Conservation (phyloP, 192 early-diverging fungal species). For the Paraglomus brasilianum region DNA sequence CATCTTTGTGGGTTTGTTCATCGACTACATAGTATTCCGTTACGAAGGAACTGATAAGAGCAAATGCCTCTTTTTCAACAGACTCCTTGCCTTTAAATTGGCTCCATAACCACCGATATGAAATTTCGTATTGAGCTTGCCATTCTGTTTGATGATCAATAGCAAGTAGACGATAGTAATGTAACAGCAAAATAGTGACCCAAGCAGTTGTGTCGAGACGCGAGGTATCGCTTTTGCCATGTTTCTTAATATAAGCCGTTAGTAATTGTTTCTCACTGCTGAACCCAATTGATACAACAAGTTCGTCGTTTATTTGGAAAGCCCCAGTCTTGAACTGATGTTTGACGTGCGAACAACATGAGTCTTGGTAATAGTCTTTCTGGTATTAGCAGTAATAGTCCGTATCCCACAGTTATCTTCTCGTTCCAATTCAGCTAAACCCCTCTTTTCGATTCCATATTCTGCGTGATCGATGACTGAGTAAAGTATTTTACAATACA, state of each 20-base stretch:
- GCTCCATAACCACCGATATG: conserved; percentile 26
- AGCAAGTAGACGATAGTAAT: conserved; percentile 18
- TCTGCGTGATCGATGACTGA: no score
- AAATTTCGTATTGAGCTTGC: neutral
- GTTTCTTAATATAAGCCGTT: neutral
- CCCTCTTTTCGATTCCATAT: no score
- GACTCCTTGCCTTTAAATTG: conserved; percentile 22
- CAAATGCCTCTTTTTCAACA: conserved; percentile 19
- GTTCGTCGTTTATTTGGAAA: conserved; percentile 7
- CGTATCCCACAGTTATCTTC: no score
- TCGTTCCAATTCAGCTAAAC: no score
- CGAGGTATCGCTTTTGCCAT: neutral
- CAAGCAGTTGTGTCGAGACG: neutral
- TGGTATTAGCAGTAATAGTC: neutral
- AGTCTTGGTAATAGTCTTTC: neutral
- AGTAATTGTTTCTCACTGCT: neutral
- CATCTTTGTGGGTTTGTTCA: neutral
- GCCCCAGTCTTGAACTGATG: neutral
- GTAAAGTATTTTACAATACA: no score
- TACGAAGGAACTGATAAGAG: conserved; percentile 4
- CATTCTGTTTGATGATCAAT: conserved; percentile 17
- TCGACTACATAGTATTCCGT: conserved; percentile 14
- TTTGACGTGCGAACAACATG: conserved; percentile 11
- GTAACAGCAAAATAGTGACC: conserved; percentile 5
- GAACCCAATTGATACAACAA: conserved; percentile 6